Conservation (phyloP, 108 stramenopile genomes). For the Cyclotella baltica region DNA sequence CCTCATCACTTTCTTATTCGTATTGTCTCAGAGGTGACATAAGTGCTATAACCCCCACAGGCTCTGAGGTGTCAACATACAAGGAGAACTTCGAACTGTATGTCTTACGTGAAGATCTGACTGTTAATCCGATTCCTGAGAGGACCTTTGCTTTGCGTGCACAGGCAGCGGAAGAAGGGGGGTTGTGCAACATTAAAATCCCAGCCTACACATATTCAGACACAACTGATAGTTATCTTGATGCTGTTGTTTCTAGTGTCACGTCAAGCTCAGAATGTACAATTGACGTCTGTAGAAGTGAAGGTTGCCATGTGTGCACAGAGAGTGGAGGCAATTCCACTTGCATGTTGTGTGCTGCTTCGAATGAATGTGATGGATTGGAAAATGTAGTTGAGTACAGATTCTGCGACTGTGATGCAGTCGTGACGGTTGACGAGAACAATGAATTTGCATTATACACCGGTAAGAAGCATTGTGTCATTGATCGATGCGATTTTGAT, state of each 20-base stretch:
- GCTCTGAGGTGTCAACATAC: no score
- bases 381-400: constrained; percentile 11
- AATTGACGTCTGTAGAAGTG: background rate
- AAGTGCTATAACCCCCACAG: no score
- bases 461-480: no score
- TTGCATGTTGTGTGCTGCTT: background rate
- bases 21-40: background rate
- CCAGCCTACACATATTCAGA: background rate
- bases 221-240: background rate
- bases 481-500: no score
- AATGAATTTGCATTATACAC: constrained; percentile 25
- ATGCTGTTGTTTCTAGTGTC: background rate
- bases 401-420: constrained; percentile 26
- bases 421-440: constrained; percentile 2
- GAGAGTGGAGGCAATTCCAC: no score
- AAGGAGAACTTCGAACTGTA: constrained; percentile 27
- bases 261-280: background rate
- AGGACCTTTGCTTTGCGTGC: background rate
- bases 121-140: background rate
- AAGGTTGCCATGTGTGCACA: background rate
- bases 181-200: constrained; percentile 14
- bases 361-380: background rate
- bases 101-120: constrained; percentile 2
- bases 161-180: background rate
- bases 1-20: no score